Conservation (phyloP, 257 asterid genomes). For the Solanum phureja region DNA sequence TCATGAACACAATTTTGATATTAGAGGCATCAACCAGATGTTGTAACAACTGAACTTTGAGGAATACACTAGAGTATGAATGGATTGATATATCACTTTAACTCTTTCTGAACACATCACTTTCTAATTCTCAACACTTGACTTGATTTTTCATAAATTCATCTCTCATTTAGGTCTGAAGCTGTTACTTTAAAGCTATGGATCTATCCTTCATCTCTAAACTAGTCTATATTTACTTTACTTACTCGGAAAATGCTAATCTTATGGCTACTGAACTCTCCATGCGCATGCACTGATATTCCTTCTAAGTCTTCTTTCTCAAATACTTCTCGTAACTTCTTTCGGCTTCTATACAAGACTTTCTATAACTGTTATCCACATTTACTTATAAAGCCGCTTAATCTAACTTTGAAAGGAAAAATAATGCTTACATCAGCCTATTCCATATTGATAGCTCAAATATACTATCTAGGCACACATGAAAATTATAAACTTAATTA, state of each 20-base stretch:
- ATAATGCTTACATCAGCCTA: background rate
- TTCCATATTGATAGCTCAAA: background rate
- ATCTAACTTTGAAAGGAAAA: background rate
- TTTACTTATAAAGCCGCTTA: background rate
- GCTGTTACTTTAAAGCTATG: background rate
- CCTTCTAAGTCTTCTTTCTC: background rate
- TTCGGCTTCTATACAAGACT: background rate
- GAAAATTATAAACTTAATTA: background rate
- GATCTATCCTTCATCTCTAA: background rate
- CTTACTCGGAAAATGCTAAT: background rate
- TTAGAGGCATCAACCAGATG: background rate
- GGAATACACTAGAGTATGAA: background rate
- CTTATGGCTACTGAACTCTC: background rate
- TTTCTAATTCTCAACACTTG: background rate
- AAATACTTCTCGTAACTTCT: background rate
- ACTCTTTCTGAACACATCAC: background rate
- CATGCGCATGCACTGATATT: background rate
- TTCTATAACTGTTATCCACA: background rate
- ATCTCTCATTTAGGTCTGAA: background rate
- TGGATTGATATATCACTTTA: background rate
- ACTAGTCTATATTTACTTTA: background rate
- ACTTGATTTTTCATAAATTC: background rate
- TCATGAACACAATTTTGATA: background rate
- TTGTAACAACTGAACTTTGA: background rate
- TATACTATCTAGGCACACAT: background rate